Evolutionary conservation across 2,329 filamentous ascomycete genomes (phyloP).

Genomic region (Alternaria ventricosa): DNA sequence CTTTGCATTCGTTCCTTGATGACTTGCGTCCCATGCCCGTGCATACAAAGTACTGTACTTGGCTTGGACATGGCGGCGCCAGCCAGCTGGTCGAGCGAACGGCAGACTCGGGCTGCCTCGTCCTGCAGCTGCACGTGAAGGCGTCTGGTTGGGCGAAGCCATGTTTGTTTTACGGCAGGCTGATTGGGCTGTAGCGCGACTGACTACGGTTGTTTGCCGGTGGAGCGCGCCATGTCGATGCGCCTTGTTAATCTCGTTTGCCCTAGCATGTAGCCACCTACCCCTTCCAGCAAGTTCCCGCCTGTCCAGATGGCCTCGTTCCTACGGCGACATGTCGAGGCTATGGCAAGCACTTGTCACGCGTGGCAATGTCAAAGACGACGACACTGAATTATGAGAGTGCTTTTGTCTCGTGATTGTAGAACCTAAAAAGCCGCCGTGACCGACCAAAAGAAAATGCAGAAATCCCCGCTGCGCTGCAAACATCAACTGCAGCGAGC

Average conservation of each 20-base stretch:
- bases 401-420: conserved; percentile 23
- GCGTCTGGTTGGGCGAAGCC: not conserved
- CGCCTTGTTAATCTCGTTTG: conserved; percentile 38
- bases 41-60: not conserved
- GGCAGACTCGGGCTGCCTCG: not conserved
- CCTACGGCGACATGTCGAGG: not conserved
- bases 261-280: conserved; percentile 12
- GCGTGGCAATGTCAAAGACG: not conserved
- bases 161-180: not conserved
- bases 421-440: conserved; percentile 35
- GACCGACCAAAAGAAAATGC: conserved; percentile 33
- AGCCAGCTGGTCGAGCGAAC: not conserved
- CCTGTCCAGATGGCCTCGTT: not conserved
- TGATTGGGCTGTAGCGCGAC: conserved; percentile 1
- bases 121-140: not conserved
- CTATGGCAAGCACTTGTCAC: not conserved
- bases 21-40: not conserved
- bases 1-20: not conserved
- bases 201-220: not conserved
- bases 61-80: not conserved
- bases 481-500: conserved; percentile 34
- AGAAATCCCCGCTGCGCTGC: conserved; percentile 35
- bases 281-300: conserved; percentile 12
- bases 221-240: conserved; percentile 11
- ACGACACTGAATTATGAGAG: conserved; percentile 6